These are phyloP conservation scores for Syncephalastrum monosporum DNA, from an alignment of 371 early-diverging fungal species.

Conservation along the genomic window DNA sequence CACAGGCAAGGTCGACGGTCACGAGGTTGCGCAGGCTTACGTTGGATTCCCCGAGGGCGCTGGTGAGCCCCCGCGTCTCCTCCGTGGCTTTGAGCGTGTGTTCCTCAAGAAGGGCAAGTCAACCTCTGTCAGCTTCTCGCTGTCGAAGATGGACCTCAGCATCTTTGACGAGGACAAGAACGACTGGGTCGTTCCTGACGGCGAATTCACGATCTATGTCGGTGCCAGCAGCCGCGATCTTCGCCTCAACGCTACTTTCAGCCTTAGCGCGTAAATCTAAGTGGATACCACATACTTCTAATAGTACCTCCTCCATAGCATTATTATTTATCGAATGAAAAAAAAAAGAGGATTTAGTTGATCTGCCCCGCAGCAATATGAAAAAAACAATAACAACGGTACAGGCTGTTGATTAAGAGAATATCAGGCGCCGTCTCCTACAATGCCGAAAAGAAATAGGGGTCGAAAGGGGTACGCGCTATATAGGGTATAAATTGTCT, in stretches of 20 bases:
- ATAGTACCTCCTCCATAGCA: too few species aligned
- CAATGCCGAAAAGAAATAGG: too few species aligned
- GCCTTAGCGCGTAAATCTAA: neutral
- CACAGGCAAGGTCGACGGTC: conserved; percentile 42
- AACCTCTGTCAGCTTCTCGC: conserved; percentile 23
- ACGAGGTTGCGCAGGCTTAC: conserved; percentile 51
- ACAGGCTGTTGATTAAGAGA: too few species aligned
- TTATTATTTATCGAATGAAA: too few species aligned
- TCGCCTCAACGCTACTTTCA: conserved; percentile 14
- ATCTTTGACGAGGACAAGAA: conserved; percentile 24
- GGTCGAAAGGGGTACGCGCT: too few species aligned
- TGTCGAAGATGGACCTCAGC: conserved; percentile 24
- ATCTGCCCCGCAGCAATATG: too few species aligned
- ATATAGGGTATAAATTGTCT: too few species aligned
- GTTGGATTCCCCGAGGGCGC: conserved; percentile 35
- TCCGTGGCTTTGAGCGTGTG: conserved; percentile 45
- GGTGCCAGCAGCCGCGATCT: conserved; percentile 48
- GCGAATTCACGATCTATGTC: conserved; percentile 31
- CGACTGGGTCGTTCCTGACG: conserved; percentile 30
- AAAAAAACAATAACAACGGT: too few species aligned
- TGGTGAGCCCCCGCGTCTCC: conserved; percentile 39
- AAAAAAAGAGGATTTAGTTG: too few species aligned
- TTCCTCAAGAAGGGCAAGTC: conserved; percentile 22
- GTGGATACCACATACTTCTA: too few species aligned
- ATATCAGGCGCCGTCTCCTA: too few species aligned